phyloP scores from a whole-genome alignment of 1,139 yeast genomes.

The Diutina rugosa region DNA sequence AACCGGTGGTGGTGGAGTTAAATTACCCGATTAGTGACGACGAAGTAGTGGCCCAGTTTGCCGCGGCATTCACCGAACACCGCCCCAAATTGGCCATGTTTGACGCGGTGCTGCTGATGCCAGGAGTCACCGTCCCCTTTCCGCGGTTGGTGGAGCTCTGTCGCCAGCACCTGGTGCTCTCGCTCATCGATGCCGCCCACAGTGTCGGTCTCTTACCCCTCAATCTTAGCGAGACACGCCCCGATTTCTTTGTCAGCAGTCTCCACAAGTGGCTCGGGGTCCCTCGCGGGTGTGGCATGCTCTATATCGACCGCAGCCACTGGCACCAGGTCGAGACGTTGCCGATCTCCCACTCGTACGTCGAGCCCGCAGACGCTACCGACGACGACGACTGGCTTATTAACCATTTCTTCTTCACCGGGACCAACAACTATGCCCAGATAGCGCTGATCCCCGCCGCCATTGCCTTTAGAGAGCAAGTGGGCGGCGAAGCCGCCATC shows the following conservation, averaged over 20 bases:
- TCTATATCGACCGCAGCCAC: conserved; percentile 43
- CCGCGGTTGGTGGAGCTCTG: conserved; percentile 35
- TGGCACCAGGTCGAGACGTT: conserved; percentile 41
- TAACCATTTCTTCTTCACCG: conserved; percentile 24
- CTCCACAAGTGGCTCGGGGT: conserved; percentile 59
- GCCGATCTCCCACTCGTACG: conserved; percentile 41
- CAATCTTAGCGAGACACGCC: conserved; percentile 28
- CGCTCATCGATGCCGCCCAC: conserved; percentile 67
- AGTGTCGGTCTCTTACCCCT: conserved; percentile 45
- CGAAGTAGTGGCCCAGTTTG: conserved; percentile 30
- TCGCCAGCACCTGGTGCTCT: conserved; percentile 30
- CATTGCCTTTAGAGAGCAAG: conserved; percentile 32
- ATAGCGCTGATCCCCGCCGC: conserved; percentile 22
- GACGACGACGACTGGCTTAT: conserved; percentile 19
- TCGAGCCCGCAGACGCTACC: conserved; percentile 10
- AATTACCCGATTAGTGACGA: conserved; percentile 19
- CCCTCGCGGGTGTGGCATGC: conserved; percentile 46
- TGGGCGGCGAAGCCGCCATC: conserved; percentile 47
- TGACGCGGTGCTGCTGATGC: conserved; percentile 54
- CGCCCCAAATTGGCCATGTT: conserved; percentile 19
- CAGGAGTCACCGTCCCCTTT: conserved; percentile 50
- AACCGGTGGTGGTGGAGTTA: conserved; percentile 19
- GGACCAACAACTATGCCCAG: conserved; percentile 21
- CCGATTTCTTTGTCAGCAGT: conserved; percentile 53
- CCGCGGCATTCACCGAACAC: conserved; percentile 12